Percentiles rank a stretch among this genome's conserved stretches.
phyloP scores from a whole-genome alignment of 1,139 yeast species.

The Arxiozyma slooffiae region DNA sequence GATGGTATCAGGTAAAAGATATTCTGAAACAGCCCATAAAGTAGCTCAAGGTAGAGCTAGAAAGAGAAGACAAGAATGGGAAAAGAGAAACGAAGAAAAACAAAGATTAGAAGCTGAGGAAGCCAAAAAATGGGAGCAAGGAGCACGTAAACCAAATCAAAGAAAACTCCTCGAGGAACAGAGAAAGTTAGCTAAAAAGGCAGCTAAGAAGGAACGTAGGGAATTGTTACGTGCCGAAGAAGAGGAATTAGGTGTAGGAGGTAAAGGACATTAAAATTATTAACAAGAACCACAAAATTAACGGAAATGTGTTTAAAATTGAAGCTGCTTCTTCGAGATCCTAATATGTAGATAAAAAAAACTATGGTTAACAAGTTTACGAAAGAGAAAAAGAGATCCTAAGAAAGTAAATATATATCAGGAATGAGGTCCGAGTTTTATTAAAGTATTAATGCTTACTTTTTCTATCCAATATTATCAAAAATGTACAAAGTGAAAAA shows the following conservation, averaged over 20 bases:
- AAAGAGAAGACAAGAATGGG: constrained; percentile 27
- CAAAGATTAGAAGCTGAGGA: constrained; percentile 22
- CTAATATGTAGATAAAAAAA: too few species aligned
- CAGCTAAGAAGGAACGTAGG: constrained; percentile 28
- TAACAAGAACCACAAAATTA: background rate
- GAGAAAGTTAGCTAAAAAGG: constrained; percentile 23
- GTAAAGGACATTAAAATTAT: constrained; percentile 17
- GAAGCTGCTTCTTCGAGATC: background rate
- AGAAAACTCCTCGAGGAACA: constrained; percentile 24
- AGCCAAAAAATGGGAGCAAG: constrained; percentile 32
- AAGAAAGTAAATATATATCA: background rate
- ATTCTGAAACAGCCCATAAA: constrained; percentile 30
- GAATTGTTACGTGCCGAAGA: constrained; percentile 28
- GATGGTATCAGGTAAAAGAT: constrained; percentile 26
- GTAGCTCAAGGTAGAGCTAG: constrained; percentile 30
- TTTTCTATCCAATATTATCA: too few species aligned
- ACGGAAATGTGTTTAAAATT: background rate
- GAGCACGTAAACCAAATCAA: constrained; percentile 27
- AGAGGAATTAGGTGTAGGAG: constrained; percentile 22
- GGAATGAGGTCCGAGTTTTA: background rate
- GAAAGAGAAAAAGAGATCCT: too few species aligned
- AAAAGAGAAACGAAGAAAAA: constrained; percentile 22
- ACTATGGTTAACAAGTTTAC: too few species aligned
- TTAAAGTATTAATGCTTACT: too few species aligned
- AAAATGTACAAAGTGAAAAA: background rate